These are phyloP conservation scores for Glebionis coronaria DNA, from an alignment of 129 eudicot genomes.

Conservation along the genomic window DNA sequence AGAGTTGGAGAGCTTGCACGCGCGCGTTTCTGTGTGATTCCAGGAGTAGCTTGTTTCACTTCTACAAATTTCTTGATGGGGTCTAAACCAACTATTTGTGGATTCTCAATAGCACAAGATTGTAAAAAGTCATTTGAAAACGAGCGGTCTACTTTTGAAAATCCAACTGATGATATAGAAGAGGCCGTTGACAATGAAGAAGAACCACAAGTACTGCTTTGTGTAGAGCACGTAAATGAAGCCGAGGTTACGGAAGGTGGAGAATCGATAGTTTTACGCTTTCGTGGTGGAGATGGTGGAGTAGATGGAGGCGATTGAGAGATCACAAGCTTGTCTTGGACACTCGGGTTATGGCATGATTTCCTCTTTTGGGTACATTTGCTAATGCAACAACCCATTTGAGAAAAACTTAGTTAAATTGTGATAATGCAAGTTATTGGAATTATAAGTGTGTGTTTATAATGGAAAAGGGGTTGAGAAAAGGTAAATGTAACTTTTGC, in stretches of 20 bases:
- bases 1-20: slow-evolving; percentile 56
- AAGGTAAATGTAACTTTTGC: slow-evolving; percentile 36
- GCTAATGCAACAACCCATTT: slow-evolving; percentile 87
- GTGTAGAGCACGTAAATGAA: slow-evolving; percentile 21
- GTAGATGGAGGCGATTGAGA: slow-evolving; percentile 41
- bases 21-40: slow-evolving; percentile 44
- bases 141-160: slow-evolving; percentile 38
- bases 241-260: slow-evolving; percentile 33
- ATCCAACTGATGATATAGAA: slow-evolving; percentile 28
- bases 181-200: slow-evolving; percentile 47
- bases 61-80: slow-evolving; percentile 9
- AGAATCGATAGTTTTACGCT: slow-evolving; percentile 27
- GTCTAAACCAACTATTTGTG: slow-evolving; percentile 34
- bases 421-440: slow-evolving; percentile 2
- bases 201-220: slow-evolving; percentile 20
- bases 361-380: slow-evolving; percentile 53
- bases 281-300: slow-evolving; percentile 19
- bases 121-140: slow-evolving; percentile 56
- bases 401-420: slow-evolving; percentile 3
- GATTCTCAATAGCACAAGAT: slow-evolving; percentile 56
- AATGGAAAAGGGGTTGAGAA: slow-evolving; percentile 30
- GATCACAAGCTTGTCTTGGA: slow-evolving; percentile 72
- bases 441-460: slow-evolving; percentile 3
- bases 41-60: slow-evolving; percentile 23
- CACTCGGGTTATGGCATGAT: slow-evolving; percentile 6